Evolutionary conservation across 2,329 filamentous ascomycete species (phyloP).

Genomic region (Clarireedia paspali): DNA sequence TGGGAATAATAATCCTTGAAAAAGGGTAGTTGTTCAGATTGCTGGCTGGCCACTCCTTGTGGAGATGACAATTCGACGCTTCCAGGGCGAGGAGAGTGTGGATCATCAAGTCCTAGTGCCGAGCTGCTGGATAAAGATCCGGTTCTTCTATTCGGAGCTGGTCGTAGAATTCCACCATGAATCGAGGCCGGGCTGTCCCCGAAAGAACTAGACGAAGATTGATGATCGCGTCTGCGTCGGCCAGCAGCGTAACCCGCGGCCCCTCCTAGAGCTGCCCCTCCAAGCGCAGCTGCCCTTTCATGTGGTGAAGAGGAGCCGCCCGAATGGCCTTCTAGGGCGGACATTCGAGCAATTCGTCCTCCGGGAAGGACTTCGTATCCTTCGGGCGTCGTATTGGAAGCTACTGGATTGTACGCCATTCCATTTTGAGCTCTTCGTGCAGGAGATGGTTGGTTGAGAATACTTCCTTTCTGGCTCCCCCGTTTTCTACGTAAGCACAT

Average conservation of each 20-base stretch:
- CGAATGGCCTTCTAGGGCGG: slow-evolving; percentile 73
- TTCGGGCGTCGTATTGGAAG: slow-evolving; percentile 29
- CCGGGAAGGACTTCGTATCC: slow-evolving; percentile 74
- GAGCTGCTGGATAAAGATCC: slow-evolving; percentile 89
- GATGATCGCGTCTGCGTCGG: slow-evolving; percentile 38
- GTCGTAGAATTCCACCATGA: slow-evolving; percentile 47
- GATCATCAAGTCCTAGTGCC: slow-evolving; percentile 59
- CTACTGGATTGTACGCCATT: slow-evolving; percentile 35
- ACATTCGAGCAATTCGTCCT: slow-evolving; percentile 90
- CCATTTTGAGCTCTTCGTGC: slow-evolving; percentile 40
- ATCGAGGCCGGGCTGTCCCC: slow-evolving; percentile 54
- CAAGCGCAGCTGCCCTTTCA: slow-evolving; percentile 6
- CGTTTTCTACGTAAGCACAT: slow-evolving; percentile 43
- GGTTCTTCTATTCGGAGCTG: slow-evolving; percentile 62
- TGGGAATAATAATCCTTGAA: slow-evolving; percentile 99
- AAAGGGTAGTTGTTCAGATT: slow-evolving; percentile 89
- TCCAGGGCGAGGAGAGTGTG: slow-evolving; percentile 53
- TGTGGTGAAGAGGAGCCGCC: slow-evolving; percentile 48
- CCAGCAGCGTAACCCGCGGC: slow-evolving; percentile 41
- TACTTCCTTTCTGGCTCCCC: slow-evolving; percentile 57
- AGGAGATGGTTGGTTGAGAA: slow-evolving; percentile 87
- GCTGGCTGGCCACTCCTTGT: slow-evolving; percentile 73
- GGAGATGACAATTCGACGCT: slow-evolving; percentile 66
- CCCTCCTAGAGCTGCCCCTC: slow-evolving; percentile 30
- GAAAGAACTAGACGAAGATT: slow-evolving; percentile 63